Conservation (phyloP, 371 early-diverging fungal species). For the Rhizomucor miehei region DNA sequence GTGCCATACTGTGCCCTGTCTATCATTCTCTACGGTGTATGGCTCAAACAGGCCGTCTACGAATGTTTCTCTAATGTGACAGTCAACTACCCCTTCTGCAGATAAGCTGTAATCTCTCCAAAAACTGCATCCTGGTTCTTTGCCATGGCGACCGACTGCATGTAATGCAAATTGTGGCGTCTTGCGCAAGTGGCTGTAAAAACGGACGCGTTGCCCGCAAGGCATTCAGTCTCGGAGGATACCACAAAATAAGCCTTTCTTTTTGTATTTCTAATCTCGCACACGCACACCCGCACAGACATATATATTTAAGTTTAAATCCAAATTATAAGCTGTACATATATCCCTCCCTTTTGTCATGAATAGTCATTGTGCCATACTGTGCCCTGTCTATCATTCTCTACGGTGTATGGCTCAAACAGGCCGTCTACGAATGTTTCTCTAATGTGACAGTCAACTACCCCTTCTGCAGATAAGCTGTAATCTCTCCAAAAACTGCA, state of each 20-base stretch:
- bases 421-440: slow-evolving; percentile 41
- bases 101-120: slow-evolving; percentile 45
- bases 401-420: slow-evolving; percentile 23
- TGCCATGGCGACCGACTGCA: slow-evolving; percentile 39
- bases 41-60: slow-evolving; percentile 35
- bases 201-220: neutral
- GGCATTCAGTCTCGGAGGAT: no score
- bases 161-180: slow-evolving; percentile 41
- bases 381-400: neutral
- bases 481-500: slow-evolving; percentile 50
- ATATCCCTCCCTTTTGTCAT: no score
- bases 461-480: slow-evolving; percentile 27
- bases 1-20: neutral
- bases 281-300: no score
- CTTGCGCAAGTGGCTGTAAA: slow-evolving; percentile 27
- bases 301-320: no score
- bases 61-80: slow-evolving; percentile 46
- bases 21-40: neutral
- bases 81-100: slow-evolving; percentile 32
- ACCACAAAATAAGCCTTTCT: slow-evolving; percentile 2
- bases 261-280: neutral
- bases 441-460: slow-evolving; percentile 40
- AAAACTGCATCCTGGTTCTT: slow-evolving; percentile 34
- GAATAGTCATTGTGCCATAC: no score
- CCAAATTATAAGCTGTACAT: no score